Evolutionary conservation across 164 flowering plant species (phyloP).

Genomic region (Magnolia officinalis): DNA sequence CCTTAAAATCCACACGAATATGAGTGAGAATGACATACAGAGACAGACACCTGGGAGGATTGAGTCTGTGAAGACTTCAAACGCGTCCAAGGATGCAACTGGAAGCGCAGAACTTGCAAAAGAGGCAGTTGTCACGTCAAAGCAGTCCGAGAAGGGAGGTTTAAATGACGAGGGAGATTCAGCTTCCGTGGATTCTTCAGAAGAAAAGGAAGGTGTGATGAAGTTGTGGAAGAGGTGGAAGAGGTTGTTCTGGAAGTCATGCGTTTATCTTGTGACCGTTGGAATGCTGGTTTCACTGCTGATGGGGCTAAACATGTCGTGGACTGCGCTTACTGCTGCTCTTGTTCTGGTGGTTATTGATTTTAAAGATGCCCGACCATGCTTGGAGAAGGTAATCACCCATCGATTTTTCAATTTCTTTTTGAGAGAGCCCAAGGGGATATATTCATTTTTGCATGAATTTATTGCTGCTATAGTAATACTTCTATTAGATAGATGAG

Average conservation of each 20-base stretch:
- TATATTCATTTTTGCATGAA: no score
- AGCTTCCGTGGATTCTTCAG: slow-evolving; percentile 16
- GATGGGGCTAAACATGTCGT: slow-evolving; percentile 81
- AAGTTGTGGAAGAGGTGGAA: slow-evolving; percentile 35
- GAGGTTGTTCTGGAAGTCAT: slow-evolving; percentile 51
- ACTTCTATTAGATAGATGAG: no score
- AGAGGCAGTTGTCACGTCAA: slow-evolving; percentile 25
- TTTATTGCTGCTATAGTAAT: no score
- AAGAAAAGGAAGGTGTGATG: slow-evolving; percentile 17
- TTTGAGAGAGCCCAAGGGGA: neutral
- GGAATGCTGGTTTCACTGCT: slow-evolving; percentile 81
- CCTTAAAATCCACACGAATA: slow-evolving; percentile 33
- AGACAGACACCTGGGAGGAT: slow-evolving; percentile 12
- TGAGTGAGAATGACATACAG: slow-evolving; percentile 26
- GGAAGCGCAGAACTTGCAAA: slow-evolving; percentile 2
- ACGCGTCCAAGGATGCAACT: slow-evolving; percentile 28
- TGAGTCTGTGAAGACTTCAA: slow-evolving; percentile 32
- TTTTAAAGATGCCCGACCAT: slow-evolving; percentile 85
- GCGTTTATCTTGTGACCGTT: slow-evolving; percentile 71
- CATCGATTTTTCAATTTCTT: neutral
- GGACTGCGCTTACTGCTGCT: slow-evolving; percentile 92
- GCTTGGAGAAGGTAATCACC: slow-evolving; percentile 67
- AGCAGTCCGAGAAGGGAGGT: slow-evolving; percentile 12
- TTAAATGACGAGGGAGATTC: neutral
- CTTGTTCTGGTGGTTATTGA: slow-evolving; percentile 84